These are phyloP conservation scores for Agroathelia rolfsii DNA, from an alignment of 1,284 basidiomycete species.

Conservation along the genomic window DNA sequence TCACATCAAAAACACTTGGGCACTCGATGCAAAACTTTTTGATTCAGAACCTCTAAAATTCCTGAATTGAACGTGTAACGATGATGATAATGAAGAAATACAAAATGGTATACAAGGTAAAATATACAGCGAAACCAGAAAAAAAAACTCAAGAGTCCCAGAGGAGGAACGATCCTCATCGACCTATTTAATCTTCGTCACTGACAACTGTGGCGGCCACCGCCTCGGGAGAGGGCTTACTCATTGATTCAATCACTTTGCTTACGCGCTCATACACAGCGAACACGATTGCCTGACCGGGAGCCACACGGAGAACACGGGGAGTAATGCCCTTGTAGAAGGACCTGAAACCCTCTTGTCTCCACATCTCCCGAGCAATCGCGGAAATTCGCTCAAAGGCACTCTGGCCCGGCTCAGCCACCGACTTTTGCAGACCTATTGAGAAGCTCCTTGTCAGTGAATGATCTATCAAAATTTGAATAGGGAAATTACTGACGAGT, in stretches of 20 bases:
- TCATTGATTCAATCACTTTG: slow-evolving; percentile 60
- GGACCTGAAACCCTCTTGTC: slow-evolving; percentile 77
- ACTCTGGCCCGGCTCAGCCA: slow-evolving; percentile 67
- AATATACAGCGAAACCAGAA: too few relatives aligned
- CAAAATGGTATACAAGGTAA: too few relatives aligned
- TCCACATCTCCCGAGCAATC: slow-evolving; percentile 91
- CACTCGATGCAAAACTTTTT: too few relatives aligned
- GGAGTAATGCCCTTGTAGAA: slow-evolving; percentile 99
- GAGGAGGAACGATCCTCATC: too few relatives aligned
- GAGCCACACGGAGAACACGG: slow-evolving; percentile 91
- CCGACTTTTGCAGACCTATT: slow-evolving; percentile 77
- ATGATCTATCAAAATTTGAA: slow-evolving; percentile 4
- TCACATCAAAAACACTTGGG: too few relatives aligned
- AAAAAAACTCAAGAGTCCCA: too few relatives aligned
- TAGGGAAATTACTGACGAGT: slow-evolving; percentile 51
- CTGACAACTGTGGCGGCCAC: too few relatives aligned
- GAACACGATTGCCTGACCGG: slow-evolving; percentile 86
- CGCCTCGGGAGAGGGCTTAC: too few relatives aligned
- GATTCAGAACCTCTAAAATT: too few relatives aligned
- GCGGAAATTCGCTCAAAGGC: slow-evolving; percentile 69
- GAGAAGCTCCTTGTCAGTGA: slow-evolving; percentile 10
- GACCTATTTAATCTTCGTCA: too few relatives aligned
- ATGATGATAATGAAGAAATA: too few relatives aligned
- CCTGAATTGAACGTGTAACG: too few relatives aligned
- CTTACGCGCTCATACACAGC: slow-evolving; percentile 87